Conservation (phyloP, 768 basidiomycete genomes). For the Suillus subaureus region DNA sequence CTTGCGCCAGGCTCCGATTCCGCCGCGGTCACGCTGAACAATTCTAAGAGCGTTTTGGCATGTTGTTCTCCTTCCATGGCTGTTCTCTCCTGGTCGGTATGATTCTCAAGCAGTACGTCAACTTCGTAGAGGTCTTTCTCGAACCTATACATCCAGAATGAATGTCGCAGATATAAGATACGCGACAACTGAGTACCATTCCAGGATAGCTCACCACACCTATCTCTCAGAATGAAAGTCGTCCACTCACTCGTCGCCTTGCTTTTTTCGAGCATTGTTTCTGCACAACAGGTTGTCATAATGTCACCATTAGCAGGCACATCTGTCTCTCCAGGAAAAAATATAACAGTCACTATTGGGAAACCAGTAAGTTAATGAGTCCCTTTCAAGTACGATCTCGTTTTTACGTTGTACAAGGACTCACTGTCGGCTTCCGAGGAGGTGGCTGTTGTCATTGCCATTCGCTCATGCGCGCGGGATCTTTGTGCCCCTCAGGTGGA, state of each 20-base stretch:
- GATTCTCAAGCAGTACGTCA: neutral
- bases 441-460: constrained; percentile 36
- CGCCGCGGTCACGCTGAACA: neutral
- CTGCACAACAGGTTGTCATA: neutral
- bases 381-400: neutral
- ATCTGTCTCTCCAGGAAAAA: neutral
- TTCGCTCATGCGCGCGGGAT: constrained; percentile 24
- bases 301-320: neutral
- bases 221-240: neutral
- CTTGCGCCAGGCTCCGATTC: neutral
- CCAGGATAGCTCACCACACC: neutral
- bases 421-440: constrained; percentile 34
- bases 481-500: constrained; percentile 22
- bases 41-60: neutral
- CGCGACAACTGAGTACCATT: neutral
- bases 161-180: neutral
- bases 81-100: neutral
- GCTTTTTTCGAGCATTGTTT: neutral
- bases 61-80: neutral
- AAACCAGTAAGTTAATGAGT: constrained; percentile 2
- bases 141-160: neutral
- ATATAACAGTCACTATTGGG: neutral
- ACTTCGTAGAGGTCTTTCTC: neutral
- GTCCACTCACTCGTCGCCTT: neutral
- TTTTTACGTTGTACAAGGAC: constrained; percentile 18